phyloP scores from a whole-genome alignment of 2,329 filamentous ascomycete species.

The Lasiodiplodia sp. region DNA sequence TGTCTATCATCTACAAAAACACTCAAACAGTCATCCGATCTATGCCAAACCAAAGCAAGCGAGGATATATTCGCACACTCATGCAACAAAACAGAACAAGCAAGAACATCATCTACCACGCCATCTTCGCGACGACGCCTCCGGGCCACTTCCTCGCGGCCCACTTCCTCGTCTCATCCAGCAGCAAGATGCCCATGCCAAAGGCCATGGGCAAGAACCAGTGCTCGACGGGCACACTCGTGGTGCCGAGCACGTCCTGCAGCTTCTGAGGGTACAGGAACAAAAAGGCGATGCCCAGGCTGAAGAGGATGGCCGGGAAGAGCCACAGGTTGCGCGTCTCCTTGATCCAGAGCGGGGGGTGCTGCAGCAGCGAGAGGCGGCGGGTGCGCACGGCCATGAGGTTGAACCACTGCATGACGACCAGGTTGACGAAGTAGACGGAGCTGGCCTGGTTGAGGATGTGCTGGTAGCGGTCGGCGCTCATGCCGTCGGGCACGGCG shows the following conservation, averaged over 20 bases:
- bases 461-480: constrained; percentile 60
- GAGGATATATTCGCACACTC: neutral
- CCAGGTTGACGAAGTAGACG: constrained; percentile 81
- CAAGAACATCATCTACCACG: constrained; percentile 60
- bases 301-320: constrained; percentile 74
- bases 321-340: constrained; percentile 71
- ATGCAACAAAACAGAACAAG: neutral
- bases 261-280: constrained; percentile 68
- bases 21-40: neutral
- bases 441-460: constrained; percentile 71
- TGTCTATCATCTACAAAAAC: neutral
- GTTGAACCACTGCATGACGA: constrained; percentile 85
- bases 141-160: constrained; percentile 66
- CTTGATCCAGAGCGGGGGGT: constrained; percentile 71
- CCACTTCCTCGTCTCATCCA: constrained; percentile 74
- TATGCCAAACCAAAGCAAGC: neutral
- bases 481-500: constrained; percentile 54
- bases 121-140: constrained; percentile 64
- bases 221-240: constrained; percentile 71
- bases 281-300: constrained; percentile 73
- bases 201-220: constrained; percentile 81
- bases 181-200: constrained; percentile 67
- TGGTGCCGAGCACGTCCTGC: constrained; percentile 67
- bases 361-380: constrained; percentile 71
- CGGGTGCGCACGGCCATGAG: constrained; percentile 71